A percentile compares a stretch with the other conserved stretches of the same genome.
These are phyloP conservation scores for Penicillium griseofulvum DNA, from an alignment of 2,329 filamentous ascomycete species.

Conservation along the genomic window DNA sequence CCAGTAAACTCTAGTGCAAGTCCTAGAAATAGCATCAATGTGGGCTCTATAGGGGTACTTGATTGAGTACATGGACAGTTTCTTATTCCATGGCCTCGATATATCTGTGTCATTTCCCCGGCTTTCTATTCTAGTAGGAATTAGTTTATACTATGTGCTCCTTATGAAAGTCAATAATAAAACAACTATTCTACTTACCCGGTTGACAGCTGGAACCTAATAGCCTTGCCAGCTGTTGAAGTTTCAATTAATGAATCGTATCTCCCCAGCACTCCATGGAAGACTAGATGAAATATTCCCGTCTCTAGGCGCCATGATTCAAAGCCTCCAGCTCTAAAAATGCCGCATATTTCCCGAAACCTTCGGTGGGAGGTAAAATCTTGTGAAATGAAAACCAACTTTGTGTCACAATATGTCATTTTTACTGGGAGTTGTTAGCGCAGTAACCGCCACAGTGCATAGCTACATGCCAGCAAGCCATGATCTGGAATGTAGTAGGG, in stretches of 20 bases:
- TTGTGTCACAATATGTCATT: background rate
- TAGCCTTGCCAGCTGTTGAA: background rate
- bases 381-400: slow-evolving; percentile 9
- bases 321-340: background rate
- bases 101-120: background rate
- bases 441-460: slow-evolving; percentile 14
- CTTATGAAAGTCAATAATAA: background rate
- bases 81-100: background rate
- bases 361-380: slow-evolving; percentile 3
- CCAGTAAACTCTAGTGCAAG: background rate
- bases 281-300: background rate
- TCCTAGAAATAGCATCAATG: background rate
- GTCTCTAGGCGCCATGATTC: background rate
- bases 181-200: too few species aligned
- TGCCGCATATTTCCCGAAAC: slow-evolving; percentile 13
- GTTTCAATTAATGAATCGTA: background rate
- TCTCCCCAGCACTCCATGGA: background rate
- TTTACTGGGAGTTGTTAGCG: slow-evolving; percentile 4
- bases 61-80: background rate
- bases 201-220: background rate
- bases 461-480: slow-evolving; percentile 12
- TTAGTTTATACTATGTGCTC: too few species aligned
- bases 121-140: too few species aligned
- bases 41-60: too few species aligned
- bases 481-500: background rate